phyloP scores from a whole-genome alignment of 441 rosid species.

The Bruguiera hainesii region DNA sequence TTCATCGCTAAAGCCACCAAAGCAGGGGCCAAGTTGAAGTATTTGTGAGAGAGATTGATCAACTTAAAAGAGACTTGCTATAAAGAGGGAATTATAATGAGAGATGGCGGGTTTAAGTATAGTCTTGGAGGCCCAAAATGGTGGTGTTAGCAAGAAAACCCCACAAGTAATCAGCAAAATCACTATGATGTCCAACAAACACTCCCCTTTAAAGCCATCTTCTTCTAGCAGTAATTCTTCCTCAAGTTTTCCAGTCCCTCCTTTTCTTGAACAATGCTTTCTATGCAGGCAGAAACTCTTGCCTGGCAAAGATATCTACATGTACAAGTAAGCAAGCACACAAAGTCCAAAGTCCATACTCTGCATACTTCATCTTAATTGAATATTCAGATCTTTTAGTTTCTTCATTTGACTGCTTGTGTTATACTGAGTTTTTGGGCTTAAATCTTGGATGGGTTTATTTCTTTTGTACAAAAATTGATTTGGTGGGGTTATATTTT shows the following conservation, averaged over 20 bases:
- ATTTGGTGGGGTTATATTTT: background rate
- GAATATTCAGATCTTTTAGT: background rate
- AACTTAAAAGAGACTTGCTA: background rate
- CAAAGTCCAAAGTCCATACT: too few relatives aligned
- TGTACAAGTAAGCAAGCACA: slow-evolving; percentile 68
- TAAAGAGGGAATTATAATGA: slow-evolving; percentile 15
- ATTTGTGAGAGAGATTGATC: background rate
- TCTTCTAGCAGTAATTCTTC: background rate
- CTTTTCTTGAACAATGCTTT: slow-evolving; percentile 64
- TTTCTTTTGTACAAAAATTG: background rate
- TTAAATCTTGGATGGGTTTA: background rate
- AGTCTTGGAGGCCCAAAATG: slow-evolving; percentile 49
- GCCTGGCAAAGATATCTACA: slow-evolving; percentile 76
- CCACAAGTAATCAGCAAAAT: slow-evolving; percentile 51
- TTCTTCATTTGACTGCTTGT: background rate
- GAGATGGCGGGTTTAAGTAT: slow-evolving; percentile 84
- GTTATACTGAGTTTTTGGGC: background rate
- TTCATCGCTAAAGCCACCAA: background rate
- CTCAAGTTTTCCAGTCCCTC: slow-evolving; percentile 20
- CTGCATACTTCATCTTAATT: too few relatives aligned
- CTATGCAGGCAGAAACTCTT: slow-evolving; percentile 64
- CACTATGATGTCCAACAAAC: slow-evolving; percentile 28
- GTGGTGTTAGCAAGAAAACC: slow-evolving; percentile 24
- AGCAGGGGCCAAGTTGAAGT: background rate
- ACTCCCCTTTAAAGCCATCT: slow-evolving; percentile 5